These are phyloP conservation scores for Ceratocystis harringtonii DNA, from an alignment of 2,329 filamentous ascomycete species.

Conservation along the genomic window DNA sequence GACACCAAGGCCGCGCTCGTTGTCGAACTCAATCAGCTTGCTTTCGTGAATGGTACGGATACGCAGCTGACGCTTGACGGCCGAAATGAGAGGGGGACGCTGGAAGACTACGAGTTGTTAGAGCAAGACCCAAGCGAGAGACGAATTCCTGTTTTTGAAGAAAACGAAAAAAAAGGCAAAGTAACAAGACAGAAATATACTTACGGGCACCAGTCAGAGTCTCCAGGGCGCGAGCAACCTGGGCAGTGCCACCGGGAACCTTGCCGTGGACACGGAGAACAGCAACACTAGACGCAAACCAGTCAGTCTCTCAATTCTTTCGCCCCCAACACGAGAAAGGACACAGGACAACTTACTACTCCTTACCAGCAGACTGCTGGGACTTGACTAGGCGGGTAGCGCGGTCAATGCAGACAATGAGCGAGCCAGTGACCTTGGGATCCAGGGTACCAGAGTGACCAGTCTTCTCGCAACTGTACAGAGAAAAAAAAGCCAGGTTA, in stretches of 20 bases:
- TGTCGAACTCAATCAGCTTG: slow-evolving; percentile 95
- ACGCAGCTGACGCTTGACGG: slow-evolving; percentile 96
- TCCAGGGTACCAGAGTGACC: slow-evolving; percentile 97
- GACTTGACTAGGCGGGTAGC: slow-evolving; percentile 97
- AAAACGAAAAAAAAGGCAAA: neutral
- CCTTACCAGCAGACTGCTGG: slow-evolving; percentile 96
- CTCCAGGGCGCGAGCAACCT: slow-evolving; percentile 87
- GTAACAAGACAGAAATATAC: neutral
- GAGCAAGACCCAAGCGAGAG: neutral
- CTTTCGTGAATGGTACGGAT: slow-evolving; percentile 96
- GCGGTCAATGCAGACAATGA: slow-evolving; percentile 92
- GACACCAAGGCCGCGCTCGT: slow-evolving; percentile 89
- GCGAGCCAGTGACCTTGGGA: slow-evolving; percentile 90
- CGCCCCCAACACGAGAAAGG: neutral
- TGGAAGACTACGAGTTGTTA: slow-evolving; percentile 30
- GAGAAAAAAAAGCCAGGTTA: slow-evolving; percentile 3
- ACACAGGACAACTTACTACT: slow-evolving; percentile 41
- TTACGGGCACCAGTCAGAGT: slow-evolving; percentile 71
- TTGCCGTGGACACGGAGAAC: slow-evolving; percentile 93
- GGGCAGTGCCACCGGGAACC: slow-evolving; percentile 79
- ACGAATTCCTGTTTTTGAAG: neutral
- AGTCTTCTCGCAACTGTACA: slow-evolving; percentile 58
- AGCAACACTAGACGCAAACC: slow-evolving; percentile 41
- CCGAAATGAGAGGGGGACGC: slow-evolving; percentile 90
- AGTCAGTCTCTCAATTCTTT: neutral